Conservation (phyloP, 805 yeast genomes). For the Debaryomyces maramus region DNA sequence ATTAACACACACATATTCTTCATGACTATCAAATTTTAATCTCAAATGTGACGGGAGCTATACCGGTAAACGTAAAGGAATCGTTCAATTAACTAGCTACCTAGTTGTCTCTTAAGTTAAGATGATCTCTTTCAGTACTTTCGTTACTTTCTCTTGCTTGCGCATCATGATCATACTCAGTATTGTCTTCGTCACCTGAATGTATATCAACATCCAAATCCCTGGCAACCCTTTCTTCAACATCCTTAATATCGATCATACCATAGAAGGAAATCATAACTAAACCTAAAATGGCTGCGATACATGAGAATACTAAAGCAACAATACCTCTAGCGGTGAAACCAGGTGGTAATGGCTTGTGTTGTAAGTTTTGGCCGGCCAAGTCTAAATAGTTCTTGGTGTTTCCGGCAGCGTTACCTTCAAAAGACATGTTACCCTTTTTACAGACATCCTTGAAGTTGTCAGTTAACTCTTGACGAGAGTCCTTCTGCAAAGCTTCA, state of each 20-base stretch:
- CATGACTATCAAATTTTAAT: slow-evolving; percentile 6
- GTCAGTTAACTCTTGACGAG: slow-evolving; percentile 58
- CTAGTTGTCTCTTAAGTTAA: no score
- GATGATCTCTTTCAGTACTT: no score
- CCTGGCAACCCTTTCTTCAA: slow-evolving; percentile 61
- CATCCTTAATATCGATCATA: slow-evolving; percentile 72
- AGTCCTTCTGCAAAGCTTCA: slow-evolving; percentile 38
- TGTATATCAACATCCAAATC: slow-evolving; percentile 51
- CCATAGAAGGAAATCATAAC: slow-evolving; percentile 79
- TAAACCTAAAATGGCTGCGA: slow-evolving; percentile 84
- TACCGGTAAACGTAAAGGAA: no score
- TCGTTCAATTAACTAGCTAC: no score
- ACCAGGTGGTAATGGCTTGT: slow-evolving; percentile 69
- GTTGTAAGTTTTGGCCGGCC: slow-evolving; percentile 73
- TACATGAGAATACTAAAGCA: slow-evolving; percentile 86
- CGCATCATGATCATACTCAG: not conserved
- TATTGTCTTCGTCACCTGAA: slow-evolving; percentile 20
- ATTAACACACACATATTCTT: slow-evolving; percentile 18
- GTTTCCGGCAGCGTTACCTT: slow-evolving; percentile 93
- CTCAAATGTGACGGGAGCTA: not conserved
- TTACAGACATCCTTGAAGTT: slow-evolving; percentile 62
- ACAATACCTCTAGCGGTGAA: slow-evolving; percentile 95
- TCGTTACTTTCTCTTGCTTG: not conserved
- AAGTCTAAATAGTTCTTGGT: slow-evolving; percentile 61
- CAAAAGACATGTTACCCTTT: slow-evolving; percentile 48